phyloP scores from a whole-genome alignment of 257 asterid species.

The Cynanchum wilfordii region DNA sequence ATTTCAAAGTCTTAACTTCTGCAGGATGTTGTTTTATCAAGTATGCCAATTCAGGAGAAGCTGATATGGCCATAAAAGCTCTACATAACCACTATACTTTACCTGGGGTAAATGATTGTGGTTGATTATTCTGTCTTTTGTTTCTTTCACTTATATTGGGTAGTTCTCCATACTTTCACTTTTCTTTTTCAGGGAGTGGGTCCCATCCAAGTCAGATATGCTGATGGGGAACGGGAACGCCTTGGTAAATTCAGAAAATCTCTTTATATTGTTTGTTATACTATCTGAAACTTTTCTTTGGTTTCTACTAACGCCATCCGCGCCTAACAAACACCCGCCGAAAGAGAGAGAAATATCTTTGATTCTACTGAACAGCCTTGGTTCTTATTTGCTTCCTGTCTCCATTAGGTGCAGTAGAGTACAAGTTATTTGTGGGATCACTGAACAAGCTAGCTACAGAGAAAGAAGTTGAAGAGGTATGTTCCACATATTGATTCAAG shows the following conservation, averaged over 20 bases:
- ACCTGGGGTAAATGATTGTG: conserved; percentile 72
- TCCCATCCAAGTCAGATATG: conserved; percentile 97
- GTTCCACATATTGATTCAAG: conserved; percentile 16
- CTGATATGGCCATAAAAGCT: conserved; percentile 87
- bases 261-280: neutral
- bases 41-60: conserved; percentile 82
- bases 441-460: conserved; percentile 84
- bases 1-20: conserved; percentile 45
- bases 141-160: conserved; percentile 6
- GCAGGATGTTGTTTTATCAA: conserved; percentile 99
- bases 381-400: conserved; percentile 5
- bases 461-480: conserved; percentile 91
- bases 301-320: neutral
- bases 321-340: neutral
- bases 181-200: conserved; percentile 61
- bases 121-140: conserved; percentile 15
- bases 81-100: conserved; percentile 77
- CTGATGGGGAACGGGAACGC: conserved; percentile 98
- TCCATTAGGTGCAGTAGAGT: conserved; percentile 73
- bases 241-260: conserved; percentile 52
- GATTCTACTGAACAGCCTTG: conserved; percentile 9
- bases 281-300: neutral
- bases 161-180: conserved; percentile 19
- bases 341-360: neutral
- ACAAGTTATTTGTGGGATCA: conserved; percentile 86